Evolutionary conservation across 441 rosid species (phyloP).

Genomic region (Syzygium syzygioides): DNA sequence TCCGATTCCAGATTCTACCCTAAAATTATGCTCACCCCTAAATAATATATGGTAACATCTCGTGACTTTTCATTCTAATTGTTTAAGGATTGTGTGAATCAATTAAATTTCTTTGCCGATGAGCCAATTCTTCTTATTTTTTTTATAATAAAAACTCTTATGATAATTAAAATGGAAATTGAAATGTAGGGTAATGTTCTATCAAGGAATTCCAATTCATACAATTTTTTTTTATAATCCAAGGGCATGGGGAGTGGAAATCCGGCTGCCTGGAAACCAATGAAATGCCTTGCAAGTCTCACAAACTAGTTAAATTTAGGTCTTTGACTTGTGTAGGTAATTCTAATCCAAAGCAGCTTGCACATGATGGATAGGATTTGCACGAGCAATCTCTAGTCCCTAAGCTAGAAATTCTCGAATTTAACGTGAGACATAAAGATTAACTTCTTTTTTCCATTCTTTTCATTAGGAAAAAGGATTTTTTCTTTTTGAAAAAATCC

Average conservation of each 20-base stretch:
- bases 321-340: background rate
- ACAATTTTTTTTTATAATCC: background rate
- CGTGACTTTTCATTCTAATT: background rate
- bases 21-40: too few species aligned
- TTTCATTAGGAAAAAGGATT: background rate
- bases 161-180: background rate
- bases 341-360: background rate
- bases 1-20: too few species aligned
- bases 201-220: rapidly evolving
- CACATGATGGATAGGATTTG: rapidly evolving
- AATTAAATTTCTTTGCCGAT: background rate
- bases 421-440: background rate
- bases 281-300: rapidly evolving
- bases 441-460: background rate
- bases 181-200: background rate
- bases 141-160: background rate
- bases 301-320: rapidly evolving
- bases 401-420: background rate
- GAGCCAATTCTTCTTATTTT: background rate
- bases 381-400: background rate
- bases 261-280: rapidly evolving
- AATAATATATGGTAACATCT: background rate
- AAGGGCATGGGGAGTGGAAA: rapidly evolving
- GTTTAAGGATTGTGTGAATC: background rate
- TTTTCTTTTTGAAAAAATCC: background rate